Percentiles rank a stretch among this genome's conserved stretches.
These are phyloP conservation scores for Senna siamea DNA, from an alignment of 306 rosid species.

Conservation along the genomic window DNA sequence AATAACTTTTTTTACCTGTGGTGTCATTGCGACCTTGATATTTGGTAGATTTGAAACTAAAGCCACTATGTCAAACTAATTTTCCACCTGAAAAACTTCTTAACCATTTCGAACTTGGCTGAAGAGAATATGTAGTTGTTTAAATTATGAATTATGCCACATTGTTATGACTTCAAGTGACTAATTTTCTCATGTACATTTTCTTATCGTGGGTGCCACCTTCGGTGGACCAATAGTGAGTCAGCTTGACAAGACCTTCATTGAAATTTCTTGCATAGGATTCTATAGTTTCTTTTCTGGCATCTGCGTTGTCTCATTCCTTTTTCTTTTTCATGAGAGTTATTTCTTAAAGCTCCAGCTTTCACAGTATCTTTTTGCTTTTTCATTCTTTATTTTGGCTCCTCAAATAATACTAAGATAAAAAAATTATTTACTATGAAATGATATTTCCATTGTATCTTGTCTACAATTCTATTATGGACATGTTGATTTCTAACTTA, in stretches of 20 bases:
- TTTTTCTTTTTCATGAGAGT: neutral
- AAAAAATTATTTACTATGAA: neutral
- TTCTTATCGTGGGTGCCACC: neutral
- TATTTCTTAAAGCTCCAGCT: neutral
- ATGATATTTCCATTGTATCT: neutral
- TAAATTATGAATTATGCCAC: constrained; percentile 13
- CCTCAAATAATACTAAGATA: neutral
- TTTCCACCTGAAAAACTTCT: neutral
- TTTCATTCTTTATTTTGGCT: neutral
- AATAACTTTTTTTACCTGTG: constrained; percentile 24
- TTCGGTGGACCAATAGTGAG: constrained; percentile 8
- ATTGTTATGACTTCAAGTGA: constrained; percentile 13
- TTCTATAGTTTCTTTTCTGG: constrained; percentile 10
- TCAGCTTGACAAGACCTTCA: constrained; percentile 26
- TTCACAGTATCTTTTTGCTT: neutral
- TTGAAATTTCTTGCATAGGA: constrained; percentile 21
- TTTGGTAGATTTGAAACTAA: constrained; percentile 22
- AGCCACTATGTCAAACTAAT: neutral
- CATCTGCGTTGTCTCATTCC: constrained; percentile 7
- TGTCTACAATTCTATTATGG: neutral
- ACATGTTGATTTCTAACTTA: neutral
- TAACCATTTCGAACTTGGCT: constrained; percentile 2
- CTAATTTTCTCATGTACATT: neutral
- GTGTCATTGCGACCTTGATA: neutral
- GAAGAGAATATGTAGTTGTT: neutral